A percentile compares a stretch with the other conserved stretches of the same genome.
Conservation (phyloP, 2,329 filamentous ascomycete species). For the Penicillium sp. region DNA sequence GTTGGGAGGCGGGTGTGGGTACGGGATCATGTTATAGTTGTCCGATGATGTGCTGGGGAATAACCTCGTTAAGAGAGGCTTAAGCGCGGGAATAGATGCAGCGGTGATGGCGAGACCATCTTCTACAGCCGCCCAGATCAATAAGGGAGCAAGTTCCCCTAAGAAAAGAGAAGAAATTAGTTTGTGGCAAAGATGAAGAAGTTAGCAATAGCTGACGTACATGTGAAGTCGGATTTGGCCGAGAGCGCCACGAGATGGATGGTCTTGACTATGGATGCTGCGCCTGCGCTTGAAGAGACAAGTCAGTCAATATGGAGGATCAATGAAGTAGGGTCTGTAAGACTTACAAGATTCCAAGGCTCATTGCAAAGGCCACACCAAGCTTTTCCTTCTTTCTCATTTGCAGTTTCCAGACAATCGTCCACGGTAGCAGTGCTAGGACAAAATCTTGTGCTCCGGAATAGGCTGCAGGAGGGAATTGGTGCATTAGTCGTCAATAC, state of each 20-base stretch:
- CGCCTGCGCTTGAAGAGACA: slow-evolving; percentile 14
- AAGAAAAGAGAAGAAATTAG: not conserved
- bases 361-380: slow-evolving; percentile 38
- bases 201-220: slow-evolving; percentile 3
- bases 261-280: slow-evolving; percentile 24
- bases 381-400: slow-evolving; percentile 40
- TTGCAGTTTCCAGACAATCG: slow-evolving; percentile 34
- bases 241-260: slow-evolving; percentile 20
- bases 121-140: slow-evolving; percentile 31
- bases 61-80: slow-evolving; percentile 22
- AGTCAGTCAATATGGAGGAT: not conserved
- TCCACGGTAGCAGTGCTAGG: slow-evolving; percentile 39
- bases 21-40: slow-evolving; percentile 16
- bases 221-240: slow-evolving; percentile 23
- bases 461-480: slow-evolving; percentile 9
- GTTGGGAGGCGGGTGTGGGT: not conserved
- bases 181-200: not conserved
- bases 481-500: not conserved
- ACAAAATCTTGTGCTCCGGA: slow-evolving; percentile 34
- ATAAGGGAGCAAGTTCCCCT: slow-evolving; percentile 20
- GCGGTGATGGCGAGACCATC: slow-evolving; percentile 29
- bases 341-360: slow-evolving; percentile 34
- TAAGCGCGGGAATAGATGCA: slow-evolving; percentile 29
- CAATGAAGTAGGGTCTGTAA: not conserved
- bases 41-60: slow-evolving; percentile 12